Conservation (phyloP, 306 rosid genomes). For the Potentilla sterilis region DNA sequence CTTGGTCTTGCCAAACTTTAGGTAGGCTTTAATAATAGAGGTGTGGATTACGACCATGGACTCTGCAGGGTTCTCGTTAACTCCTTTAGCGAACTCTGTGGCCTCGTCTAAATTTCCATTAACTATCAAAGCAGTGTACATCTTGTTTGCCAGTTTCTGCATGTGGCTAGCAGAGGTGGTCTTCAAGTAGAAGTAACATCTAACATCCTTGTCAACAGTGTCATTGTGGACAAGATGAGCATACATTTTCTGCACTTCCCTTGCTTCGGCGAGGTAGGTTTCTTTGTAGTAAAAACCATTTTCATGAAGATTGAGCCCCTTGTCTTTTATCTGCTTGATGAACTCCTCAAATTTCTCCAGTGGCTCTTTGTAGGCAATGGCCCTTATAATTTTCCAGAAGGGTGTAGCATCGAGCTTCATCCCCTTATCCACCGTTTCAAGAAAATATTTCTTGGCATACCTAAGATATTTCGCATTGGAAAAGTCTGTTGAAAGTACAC, state of each 20-base stretch:
- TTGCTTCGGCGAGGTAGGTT: background rate
- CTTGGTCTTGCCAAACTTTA: constrained; percentile 47
- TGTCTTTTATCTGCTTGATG: background rate
- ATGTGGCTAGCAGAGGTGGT: too few species aligned
- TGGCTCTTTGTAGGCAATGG: background rate
- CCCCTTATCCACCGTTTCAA: background rate
- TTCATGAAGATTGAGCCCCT: background rate
- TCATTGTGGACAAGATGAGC: background rate
- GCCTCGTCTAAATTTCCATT: constrained; percentile 35
- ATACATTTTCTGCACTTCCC: background rate
- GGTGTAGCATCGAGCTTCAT: background rate
- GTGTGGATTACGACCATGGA: constrained; percentile 72
- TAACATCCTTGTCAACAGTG: background rate
- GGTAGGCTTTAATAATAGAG: constrained; percentile 58
- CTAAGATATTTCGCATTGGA: background rate
- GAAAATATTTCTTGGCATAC: constrained; percentile 2
- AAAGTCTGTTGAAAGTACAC: background rate
- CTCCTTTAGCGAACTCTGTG: constrained; percentile 46
- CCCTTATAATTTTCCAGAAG: background rate
- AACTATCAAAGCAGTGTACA: background rate
- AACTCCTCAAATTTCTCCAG: background rate
- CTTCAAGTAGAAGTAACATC: background rate
- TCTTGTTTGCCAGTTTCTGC: background rate
- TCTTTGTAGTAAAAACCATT: background rate
- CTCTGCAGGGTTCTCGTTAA: constrained; percentile 34